Base-by-base conservation (phyloP, 306 rosid genomes). In the Lotus japonicus region DNA sequence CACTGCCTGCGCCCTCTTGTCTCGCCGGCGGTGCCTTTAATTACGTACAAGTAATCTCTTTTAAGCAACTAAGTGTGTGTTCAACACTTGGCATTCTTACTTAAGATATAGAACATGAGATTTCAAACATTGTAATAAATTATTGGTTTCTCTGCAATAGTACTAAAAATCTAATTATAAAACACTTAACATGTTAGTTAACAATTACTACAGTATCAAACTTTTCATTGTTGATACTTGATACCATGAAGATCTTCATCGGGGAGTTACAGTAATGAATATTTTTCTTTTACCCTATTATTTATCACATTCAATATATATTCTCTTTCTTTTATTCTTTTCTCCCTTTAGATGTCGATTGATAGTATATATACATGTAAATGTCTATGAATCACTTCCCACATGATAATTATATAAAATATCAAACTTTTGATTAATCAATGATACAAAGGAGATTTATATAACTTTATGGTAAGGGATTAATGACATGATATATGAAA, bases 21-120 rank as follows among this genome's bases (percentile, higher is more conserved):
- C 67, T 73, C 79, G 81, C 56, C 79, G 79, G 71, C 58, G 79
- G n/a, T n/a, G n/a, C 67, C 76, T 53, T 66, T 41, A 19, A 66
- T 60, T 70, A 56, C 71, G 60, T 70, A 33, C 36, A 53, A 73
- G 71, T 67, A 67, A 49, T 48, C 73, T 53, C n/a, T 4, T 63
- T 9, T 36, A 56, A 66, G 60, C 59, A 70, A 23, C 1, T 57
- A 9, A 17, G 8, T 19, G 61, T 48, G n/a, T 26, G 50, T 71
- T 54, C 75, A 43, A 77, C 82, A 56, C 63, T 48, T 61, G 57
- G 14, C 74, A 33, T 44, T 16, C 9, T 19, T 71, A 71, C 11
- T 17, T 43, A 7, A 31, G 14, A 42, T 3, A 44, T n/a, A 55
- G 6, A 31, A 50, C 36, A 49, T 17, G 1, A 11, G 12, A 14